Percentiles rank a stretch among this genome's conserved stretches.
Evolutionary conservation across 2,329 filamentous ascomycete species (phyloP).

Genomic region (Penicillium sumatraense): DNA sequence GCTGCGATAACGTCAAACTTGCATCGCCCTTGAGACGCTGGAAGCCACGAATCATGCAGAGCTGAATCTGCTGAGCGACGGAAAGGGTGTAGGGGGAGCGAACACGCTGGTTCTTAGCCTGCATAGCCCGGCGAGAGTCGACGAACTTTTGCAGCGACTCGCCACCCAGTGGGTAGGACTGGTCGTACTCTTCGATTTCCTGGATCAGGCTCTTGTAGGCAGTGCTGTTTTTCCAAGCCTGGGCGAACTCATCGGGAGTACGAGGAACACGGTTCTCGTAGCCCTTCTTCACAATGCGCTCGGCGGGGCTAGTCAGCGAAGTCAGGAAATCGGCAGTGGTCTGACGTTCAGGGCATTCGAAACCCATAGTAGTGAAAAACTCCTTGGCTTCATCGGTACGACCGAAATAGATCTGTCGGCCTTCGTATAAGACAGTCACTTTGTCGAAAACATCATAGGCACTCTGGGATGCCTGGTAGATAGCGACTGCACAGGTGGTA

Average conservation of each 20-base stretch:
- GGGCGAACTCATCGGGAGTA: constrained; percentile 71
- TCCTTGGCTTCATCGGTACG: constrained; percentile 61
- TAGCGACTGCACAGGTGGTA: constrained; percentile 58
- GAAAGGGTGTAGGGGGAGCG: constrained; percentile 85
- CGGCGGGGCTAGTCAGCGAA: constrained; percentile 67
- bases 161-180: constrained; percentile 48
- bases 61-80: constrained; percentile 71
- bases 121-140: constrained; percentile 47
- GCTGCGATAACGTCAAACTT: constrained; percentile 69
- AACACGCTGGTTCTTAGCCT: constrained; percentile 56
- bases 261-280: constrained; percentile 68
- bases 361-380: constrained; percentile 74
- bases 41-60: constrained; percentile 83
- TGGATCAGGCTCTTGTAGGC: constrained; percentile 48
- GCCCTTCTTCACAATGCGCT: constrained; percentile 62
- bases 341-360: constrained; percentile 69
- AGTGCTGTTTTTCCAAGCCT: constrained; percentile 59
- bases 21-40: constrained; percentile 77
- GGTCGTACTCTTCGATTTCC: constrained; percentile 52
- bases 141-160: constrained; percentile 46
- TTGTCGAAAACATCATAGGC: constrained; percentile 70
- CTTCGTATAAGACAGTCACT: constrained; percentile 73
- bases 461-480: constrained; percentile 57
- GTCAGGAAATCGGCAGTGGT: constrained; percentile 75
- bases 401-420: constrained; percentile 78